Evolutionary conservation across 768 basidiomycete genomes (phyloP), one percentile per base, ranked within the genome.

Genomic region (Pleurotus pulmonarius): DNA sequence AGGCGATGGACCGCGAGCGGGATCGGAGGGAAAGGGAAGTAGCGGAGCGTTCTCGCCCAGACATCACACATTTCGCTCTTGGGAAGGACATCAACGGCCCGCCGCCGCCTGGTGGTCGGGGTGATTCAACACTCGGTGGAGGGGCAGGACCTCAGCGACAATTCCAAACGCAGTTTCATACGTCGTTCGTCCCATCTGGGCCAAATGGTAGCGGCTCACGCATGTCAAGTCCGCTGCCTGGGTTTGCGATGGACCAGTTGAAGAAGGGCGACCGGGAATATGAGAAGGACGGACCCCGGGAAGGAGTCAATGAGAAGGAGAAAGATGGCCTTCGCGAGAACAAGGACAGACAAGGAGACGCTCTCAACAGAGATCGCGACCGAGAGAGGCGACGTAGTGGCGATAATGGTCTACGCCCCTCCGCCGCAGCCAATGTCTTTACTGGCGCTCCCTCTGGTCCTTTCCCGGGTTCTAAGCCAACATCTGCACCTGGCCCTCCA

Each of bases 141-240:
- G 20, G 20, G 5, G 24, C 59, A 49, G 63, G 61, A 49, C 60
- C 67, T 1, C 69, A 65, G 54, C 61, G 63, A 29, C 70, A 66
- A 56, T 68, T 67, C 56, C 69, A 70, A 61, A 43, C 46, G 54
- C 49, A 71, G 61, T 72, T 72, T 58, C 67, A 73, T 57, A 63
- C 63, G 26, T 60, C 66, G 67, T 63, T 72, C 57, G 67, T 67
- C 9, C 59, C 60, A 40, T 66, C 66, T 5, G 45, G 37, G n/a
- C 54, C 44, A n/a, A 56, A 48, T 48, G 54, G 44, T 13, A 34
- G 46, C 22, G 54, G 54, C 16, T 45, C 45, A 13, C 45, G 54
- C 24, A 24, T 46, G 20, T 37, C 49, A 22, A 40, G 18, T 39
- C 51, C 51, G 11, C 37, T 25, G 16, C 51, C 51, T 24, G 41